Base-by-base conservation (phyloP, 2,329 filamentous ascomycete genomes). In the Pyrenochaeta sp. region DNA sequence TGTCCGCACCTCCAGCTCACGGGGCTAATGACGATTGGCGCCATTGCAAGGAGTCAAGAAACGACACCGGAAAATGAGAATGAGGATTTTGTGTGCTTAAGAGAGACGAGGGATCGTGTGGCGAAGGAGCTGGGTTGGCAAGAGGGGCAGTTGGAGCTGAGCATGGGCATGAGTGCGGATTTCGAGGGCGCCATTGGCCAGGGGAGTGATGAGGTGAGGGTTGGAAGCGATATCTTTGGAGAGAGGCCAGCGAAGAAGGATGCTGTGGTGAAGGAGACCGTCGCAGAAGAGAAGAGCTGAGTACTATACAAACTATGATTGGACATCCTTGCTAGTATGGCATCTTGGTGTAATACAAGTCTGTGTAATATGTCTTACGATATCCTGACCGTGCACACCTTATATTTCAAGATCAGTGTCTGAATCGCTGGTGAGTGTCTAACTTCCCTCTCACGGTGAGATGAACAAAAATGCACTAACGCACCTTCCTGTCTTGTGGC, bases 81-180 rank as follows among this genome's bases (percentile, higher is more conserved):
- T 74, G 92, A 96, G 75, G 95, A 99, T 77, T 98, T 98, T 72
- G 75, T 87, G 4, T 73, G 79, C 4, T 75, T 99, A 70, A 81
- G 79, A 45, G 83, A 89, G 68, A 88, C 90, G 72, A 81, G 91
- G 50, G 90, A 96, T 73, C 75, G 85, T 12, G 86, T 97, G 2
- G 85, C 82, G 2, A 70, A 78, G 68, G 88, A 87, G 62, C 68
- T 93, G 45, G 85, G 81, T 0, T 63, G 86, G 35, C 72, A 79
- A 14, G 73, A 81, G 14, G 77, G 79, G n/a, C 82, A 83, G 56
- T 73, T 97, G 66, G 92, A 97, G 80, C 76, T 98, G 77, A 97
- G 93, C 77, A 99, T 99, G 94, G 94, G 94, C 6, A 99, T 99
- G 95, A 97, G 92, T 73, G 87, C 91, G 69, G 95, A 99, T 76